A percentile compares a stretch with the other conserved stretches of the same genome.
Evolutionary conservation across 2,329 filamentous ascomycete genomes (phyloP).

Genomic region (Paradendryphiella salina): DNA sequence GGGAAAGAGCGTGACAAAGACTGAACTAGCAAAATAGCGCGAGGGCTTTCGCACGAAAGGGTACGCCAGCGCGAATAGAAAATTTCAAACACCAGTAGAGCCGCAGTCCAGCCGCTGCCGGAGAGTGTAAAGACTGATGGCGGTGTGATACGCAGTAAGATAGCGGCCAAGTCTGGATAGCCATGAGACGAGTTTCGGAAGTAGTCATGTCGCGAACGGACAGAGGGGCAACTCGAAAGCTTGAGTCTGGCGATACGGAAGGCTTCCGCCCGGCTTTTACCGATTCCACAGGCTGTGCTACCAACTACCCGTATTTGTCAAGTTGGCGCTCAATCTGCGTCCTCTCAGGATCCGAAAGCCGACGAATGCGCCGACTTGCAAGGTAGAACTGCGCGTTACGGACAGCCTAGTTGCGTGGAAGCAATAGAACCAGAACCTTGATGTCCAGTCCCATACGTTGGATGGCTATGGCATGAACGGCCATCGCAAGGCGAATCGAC

Average conservation of each 20-base stretch:
- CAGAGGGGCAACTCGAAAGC: not conserved
- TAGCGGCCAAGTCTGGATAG: too few relatives aligned
- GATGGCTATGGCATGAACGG: too few relatives aligned
- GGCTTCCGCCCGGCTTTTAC: not conserved
- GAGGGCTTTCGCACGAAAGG: slow-evolving; percentile 32
- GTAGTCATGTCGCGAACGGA: not conserved
- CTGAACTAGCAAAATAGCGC: slow-evolving; percentile 22
- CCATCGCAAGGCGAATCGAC: too few relatives aligned
- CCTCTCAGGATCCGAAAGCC: too few relatives aligned
- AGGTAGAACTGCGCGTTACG: too few relatives aligned
- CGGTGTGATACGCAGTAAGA: slow-evolving; percentile 18
- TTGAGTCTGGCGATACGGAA: not conserved
- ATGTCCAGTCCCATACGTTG: too few relatives aligned
- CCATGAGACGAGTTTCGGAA: too few relatives aligned
- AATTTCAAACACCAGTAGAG: slow-evolving; percentile 7
- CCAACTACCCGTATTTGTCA: not conserved
- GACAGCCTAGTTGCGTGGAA: too few relatives aligned
- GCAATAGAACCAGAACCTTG: too few relatives aligned
- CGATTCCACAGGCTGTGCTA: not conserved
- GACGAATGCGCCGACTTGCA: too few relatives aligned
- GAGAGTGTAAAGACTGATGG: slow-evolving; percentile 7
- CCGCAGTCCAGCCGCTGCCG: slow-evolving; percentile 8
- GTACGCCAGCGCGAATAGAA: slow-evolving; percentile 16
- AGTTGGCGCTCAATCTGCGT: not conserved
- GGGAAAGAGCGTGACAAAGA: slow-evolving; percentile 18